Percentiles rank a stretch among this genome's conserved stretches.
phyloP scores from a whole-genome alignment of 352 stramenopile species.

The Phytophthora lateralis region DNA sequence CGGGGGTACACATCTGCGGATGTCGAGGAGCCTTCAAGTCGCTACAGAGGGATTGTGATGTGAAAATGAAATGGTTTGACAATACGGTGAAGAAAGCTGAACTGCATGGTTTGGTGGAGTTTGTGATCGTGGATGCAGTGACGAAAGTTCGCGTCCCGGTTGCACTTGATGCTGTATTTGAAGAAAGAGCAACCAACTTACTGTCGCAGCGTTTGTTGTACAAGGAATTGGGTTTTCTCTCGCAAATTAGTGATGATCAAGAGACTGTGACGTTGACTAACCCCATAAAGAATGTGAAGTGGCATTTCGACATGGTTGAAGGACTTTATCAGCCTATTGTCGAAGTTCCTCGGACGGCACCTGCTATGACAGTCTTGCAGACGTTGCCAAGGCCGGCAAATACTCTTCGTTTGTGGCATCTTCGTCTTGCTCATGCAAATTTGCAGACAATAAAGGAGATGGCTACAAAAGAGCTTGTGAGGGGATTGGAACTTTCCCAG shows the following conservation, averaged over 20 bases:
- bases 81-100: neutral
- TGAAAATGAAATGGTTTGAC: conserved; percentile 1
- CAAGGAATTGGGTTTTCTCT: neutral
- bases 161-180: conserved; percentile 6
- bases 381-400: neutral
- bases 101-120: conserved; percentile 1
- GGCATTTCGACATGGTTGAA: conserved; percentile 4
- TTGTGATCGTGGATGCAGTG: conserved; percentile 3
- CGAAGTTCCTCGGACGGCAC: neutral
- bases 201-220: conserved; percentile 4
- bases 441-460: conserved; percentile 12
- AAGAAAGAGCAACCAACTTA: conserved; percentile 7
- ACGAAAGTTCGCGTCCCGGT: conserved; percentile 1
- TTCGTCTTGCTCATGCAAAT: conserved; percentile 12
- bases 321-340: conserved; percentile 7
- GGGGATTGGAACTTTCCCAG: neutral
- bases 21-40: conserved; percentile 1
- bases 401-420: conserved; percentile 1
- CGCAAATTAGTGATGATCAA: conserved; percentile 8
- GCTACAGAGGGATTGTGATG: neutral
- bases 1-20: conserved; percentile 4
- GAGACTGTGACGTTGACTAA: neutral
- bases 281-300: neutral
- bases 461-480: conserved; percentile 6
- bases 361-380: too few relatives aligned